These are phyloP conservation scores for Entomortierella lignicola DNA, from an alignment of 192 early-diverging fungal species.

Conservation along the genomic window DNA sequence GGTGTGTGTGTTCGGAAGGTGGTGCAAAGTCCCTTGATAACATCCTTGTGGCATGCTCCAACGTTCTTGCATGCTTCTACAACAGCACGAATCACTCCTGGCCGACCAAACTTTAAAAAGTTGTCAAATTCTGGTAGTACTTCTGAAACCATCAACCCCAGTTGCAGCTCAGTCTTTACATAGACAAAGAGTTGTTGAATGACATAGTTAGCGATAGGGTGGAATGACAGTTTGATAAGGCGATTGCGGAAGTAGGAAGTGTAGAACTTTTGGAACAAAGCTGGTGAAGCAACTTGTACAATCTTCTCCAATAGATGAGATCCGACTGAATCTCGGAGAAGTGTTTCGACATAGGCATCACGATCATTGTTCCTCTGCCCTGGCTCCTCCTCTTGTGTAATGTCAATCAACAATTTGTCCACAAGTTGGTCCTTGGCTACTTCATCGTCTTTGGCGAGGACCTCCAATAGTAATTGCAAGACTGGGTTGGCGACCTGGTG, in stretches of 20 bases:
- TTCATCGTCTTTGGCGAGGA: constrained; percentile 53
- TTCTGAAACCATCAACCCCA: constrained; percentile 75
- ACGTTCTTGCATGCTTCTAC: constrained; percentile 73
- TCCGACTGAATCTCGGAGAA: constrained; percentile 78
- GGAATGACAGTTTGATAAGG: constrained; percentile 69
- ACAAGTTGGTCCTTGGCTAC: constrained; percentile 59
- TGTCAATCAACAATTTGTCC: constrained; percentile 67
- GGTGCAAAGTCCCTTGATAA: constrained; percentile 63
- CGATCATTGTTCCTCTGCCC: constrained; percentile 55
- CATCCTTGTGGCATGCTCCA: constrained; percentile 66
- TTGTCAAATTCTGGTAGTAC: constrained; percentile 65
- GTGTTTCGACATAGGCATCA: constrained; percentile 64
- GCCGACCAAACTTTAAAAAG: constrained; percentile 70
- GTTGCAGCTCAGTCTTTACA: constrained; percentile 67
- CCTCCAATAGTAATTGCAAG: constrained; percentile 69
- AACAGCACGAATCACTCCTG: constrained; percentile 79
- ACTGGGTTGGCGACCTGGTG: constrained; percentile 84
- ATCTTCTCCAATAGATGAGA: constrained; percentile 86
- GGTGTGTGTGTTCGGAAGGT: constrained; percentile 66
- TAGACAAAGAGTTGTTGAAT: constrained; percentile 80
- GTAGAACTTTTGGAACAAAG: constrained; percentile 73
- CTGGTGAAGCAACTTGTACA: constrained; percentile 61
- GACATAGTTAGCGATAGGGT: constrained; percentile 86
- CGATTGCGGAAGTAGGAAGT: constrained; percentile 70
- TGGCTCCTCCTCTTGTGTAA: constrained; percentile 60